Evolutionary conservation across 2,329 filamentous ascomycete species (phyloP).

Genomic region (Venturia carpophila): DNA sequence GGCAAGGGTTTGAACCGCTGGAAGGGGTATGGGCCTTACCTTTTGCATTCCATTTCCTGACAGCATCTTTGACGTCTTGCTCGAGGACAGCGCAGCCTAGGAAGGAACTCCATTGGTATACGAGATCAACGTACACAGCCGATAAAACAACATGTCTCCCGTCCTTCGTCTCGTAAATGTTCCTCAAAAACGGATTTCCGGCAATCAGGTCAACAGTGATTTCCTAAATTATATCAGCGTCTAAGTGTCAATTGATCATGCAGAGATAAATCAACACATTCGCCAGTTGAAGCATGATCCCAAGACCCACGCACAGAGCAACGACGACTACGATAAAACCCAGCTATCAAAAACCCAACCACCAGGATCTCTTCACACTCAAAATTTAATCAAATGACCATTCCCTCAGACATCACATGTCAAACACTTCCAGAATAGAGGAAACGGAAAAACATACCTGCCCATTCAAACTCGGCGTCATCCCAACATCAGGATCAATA

Average conservation of each 20-base stretch:
- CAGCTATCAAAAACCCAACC: too few relatives aligned
- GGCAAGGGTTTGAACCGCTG: too few relatives aligned
- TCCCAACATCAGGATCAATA: slow-evolving; percentile 12
- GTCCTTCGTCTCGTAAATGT: slow-evolving; percentile 10
- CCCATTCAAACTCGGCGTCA: neutral
- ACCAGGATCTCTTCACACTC: too few relatives aligned
- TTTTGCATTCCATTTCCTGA: neutral
- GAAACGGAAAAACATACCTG: neutral
- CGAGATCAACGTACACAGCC: slow-evolving; percentile 11
- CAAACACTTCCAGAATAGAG: neutral
- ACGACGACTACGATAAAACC: too few relatives aligned
- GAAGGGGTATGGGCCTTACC: neutral
- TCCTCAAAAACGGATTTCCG: neutral
- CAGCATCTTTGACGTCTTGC: neutral
- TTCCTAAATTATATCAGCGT: neutral
- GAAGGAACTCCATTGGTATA: slow-evolving; percentile 10
- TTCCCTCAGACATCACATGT: too few relatives aligned
- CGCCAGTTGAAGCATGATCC: too few relatives aligned
- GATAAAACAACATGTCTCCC: slow-evolving; percentile 3
- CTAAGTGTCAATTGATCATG: too few relatives aligned
- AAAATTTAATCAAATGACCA: neutral
- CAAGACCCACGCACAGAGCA: too few relatives aligned
- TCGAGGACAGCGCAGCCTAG: neutral
- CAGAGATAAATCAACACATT: too few relatives aligned
- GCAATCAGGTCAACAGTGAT: neutral